Base-by-base conservation (phyloP, 306 rosid species). In the Trifolium pratense region DNA sequence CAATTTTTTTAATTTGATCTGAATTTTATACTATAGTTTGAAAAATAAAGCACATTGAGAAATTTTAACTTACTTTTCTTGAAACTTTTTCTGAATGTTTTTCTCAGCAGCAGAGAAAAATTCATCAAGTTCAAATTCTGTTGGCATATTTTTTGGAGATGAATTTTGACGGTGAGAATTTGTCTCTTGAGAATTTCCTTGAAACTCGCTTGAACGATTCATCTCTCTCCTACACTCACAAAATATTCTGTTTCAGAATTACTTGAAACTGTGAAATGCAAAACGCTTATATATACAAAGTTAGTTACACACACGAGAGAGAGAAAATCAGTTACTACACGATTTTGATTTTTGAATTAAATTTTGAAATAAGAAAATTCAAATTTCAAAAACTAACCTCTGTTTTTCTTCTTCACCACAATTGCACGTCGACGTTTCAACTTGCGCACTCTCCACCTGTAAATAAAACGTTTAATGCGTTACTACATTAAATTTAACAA, bases 51-150 rank as follows among this genome's bases (percentile, higher is more conserved):
- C 5, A 5, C 2, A 1, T 5, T 20, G 32, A 16, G 15, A 8
- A 45, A 15, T 6, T 59, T 26, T 40, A 62, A 82, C 89, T 86
- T 80, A 89, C 99, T 80, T 88, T 36, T 87, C 83, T 31, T 58
- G 32, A 68, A 94, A 91, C 25, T 75, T 71, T 84, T 80, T 83
- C 70, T 87, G 88, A 60, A 84, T 73, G 55, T 89, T 82, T 72
- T 85, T 88, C 88, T 94, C 96, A 0, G 91, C 89, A 29, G 84
- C 34, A 8, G 81, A 63, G 61, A 94, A 94, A 88, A 94, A 94
- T 60, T 87, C 99, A 45, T 91, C 95, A 1, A 94, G 85, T 76
- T 89, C 97, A 45, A 52, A 61, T n/a, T 80, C 87, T 20, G 88
- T 55, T 6, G 98, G 91, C 89, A 78, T 84, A 69, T 83, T 88